Base-by-base conservation (phyloP, 2,329 filamentous ascomycete species). In the Alternaria novae-zelandiae region DNA sequence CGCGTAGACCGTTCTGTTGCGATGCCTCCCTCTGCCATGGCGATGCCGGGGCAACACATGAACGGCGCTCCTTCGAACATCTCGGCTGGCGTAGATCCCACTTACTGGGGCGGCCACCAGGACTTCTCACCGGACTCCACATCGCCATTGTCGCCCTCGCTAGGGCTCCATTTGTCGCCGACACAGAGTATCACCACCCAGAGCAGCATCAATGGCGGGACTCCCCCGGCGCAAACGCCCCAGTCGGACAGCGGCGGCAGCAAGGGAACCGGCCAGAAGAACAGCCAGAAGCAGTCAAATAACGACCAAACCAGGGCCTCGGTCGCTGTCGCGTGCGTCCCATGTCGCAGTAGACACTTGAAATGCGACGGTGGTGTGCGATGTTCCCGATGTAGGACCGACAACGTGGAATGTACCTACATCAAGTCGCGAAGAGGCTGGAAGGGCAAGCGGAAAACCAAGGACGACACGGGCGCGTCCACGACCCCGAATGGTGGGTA, bases 291-390 rank as follows among this genome's bases (percentile, higher is more conserved):
- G 60, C 59, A 65, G 49, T 59, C 68, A 43, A 65, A 47, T 47
- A 61, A 59, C 51, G 63, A 69, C 43, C 68, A 73, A 28, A 49
- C 70, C n/a, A 72, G 77, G 61, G 74, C 76, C 5, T 79, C 79
- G 43, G 78, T 81, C 44, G 74, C 79, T 17, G 76, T 81, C 65
- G 86, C 86, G 13, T 87, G 85, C 70, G 81, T 86, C 10, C 82
- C 82, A 26, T 87, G 86, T 62, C 81, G 85, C 20, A 83, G 78
- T 21, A 78, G 84, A 32, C 86, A 87, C 71, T 72, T 86, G 36
- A 86, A 86, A 68, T 87, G 86, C 70, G 84, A 86, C 69, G 85
- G 82, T 12, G 81, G 80, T 28, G 80, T 82, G 15, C 84, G 85
- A 6, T 80, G 79, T 51, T 86, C 85, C 46, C 78, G 85, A 57